Base-by-base conservation (phyloP, 352 stramenopile species). In the Paralagenidium karlingii region DNA sequence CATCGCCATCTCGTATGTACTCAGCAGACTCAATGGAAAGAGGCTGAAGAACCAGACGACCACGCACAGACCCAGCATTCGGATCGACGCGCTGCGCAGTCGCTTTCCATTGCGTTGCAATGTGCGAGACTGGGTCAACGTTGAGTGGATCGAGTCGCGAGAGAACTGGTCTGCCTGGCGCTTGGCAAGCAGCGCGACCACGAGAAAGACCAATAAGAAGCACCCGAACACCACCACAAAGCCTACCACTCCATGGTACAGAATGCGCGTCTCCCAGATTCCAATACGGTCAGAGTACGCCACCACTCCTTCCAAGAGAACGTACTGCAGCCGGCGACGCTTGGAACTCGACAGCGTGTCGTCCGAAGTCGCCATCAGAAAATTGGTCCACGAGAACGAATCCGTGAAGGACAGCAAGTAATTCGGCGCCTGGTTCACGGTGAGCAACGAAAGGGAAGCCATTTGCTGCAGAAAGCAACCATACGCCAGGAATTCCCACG, bases 401-500 rank as follows among this genome's bases (percentile, higher is more conserved):
- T 84, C 74, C 22, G 67, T 75, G 45, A 70, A 84, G 30, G 78
- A 61, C 60, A 64, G 78, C 2, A 81, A 40, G 49, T 69, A 80
- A 32, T 78, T 78, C 7, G 73, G 69, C 8, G 60, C 73, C 42
- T 82, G 78, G 21, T 75, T 47, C 19, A 80, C 45, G 18, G 67
- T 81, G 15, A 79, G 52, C 25, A 79, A 53, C 19, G 71, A 85
- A 0, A 76, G 37, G 3, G 66, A 59, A 24, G 61, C 50, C 57
- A 87, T 74, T 24, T 81, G 67, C 54, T 87, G 73, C 40, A 87
- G 46, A 47, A 78, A 80, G n/a, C 48, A 60, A 12, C 70, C 57
- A 49, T 80, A 82, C 12, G 75, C 54, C 20, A 76, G 48, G 38
- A 82, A 74, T 47, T 86, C 73, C 73, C 73, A 86, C 12, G 69